These are phyloP conservation scores for Bipolaris gigantea DNA, from an alignment of 2,329 filamentous ascomycete genomes.

Conservation along the genomic window DNA sequence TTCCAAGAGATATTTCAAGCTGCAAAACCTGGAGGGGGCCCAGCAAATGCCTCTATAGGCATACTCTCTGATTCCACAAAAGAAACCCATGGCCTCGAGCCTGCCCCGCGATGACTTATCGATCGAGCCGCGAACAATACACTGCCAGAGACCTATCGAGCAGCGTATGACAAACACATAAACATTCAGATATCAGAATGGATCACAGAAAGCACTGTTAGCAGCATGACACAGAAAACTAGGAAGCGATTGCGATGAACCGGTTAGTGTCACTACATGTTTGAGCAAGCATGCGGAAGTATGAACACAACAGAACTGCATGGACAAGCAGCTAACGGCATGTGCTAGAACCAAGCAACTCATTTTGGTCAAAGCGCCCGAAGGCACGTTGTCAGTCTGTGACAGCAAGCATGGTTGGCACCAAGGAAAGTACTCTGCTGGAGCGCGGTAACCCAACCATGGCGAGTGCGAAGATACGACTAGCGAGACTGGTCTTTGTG, in stretches of 20 bases:
- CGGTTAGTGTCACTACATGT: neutral
- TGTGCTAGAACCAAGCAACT: neutral
- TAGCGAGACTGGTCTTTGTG: neutral
- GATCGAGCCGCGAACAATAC: neutral
- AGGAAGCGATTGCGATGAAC: neutral
- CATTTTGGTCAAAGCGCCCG: neutral
- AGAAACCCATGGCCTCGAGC: too few relatives aligned
- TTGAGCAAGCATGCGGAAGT: neutral
- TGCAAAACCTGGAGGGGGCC: too few relatives aligned
- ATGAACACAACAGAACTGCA: neutral
- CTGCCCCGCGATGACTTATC: neutral
- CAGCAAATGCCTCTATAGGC: neutral
- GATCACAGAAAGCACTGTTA: neutral
- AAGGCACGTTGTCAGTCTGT: neutral
- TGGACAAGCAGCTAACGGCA: neutral
- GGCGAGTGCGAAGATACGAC: neutral
- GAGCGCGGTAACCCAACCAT: neutral
- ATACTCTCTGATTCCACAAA: too few relatives aligned
- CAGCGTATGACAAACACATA: neutral
- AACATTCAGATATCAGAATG: neutral
- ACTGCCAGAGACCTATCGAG: neutral
- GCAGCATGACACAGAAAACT: neutral
- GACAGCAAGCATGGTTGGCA: neutral
- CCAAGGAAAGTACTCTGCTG: neutral
- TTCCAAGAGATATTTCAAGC: neutral